These are phyloP conservation scores for Aspergillus quadrilineatus DNA, from an alignment of 2,329 filamentous ascomycete species.

Conservation along the genomic window DNA sequence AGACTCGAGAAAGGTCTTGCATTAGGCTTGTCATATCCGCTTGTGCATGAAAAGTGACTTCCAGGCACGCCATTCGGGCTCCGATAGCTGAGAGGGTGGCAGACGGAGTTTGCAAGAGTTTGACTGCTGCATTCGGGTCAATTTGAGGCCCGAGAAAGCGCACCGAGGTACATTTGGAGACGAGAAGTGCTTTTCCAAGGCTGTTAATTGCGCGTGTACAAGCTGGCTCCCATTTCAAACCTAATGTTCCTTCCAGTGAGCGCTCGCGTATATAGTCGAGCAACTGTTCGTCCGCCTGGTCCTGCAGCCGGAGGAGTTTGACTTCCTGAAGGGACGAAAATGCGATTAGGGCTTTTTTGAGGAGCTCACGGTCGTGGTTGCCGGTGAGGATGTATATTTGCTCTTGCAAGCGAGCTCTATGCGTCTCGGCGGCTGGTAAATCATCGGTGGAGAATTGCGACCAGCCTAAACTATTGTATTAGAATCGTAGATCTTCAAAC, in stretches of 20 bases:
- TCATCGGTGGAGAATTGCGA: slow-evolving; percentile 23
- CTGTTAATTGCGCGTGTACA: slow-evolving; percentile 62
- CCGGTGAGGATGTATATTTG: slow-evolving; percentile 50
- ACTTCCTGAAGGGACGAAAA: slow-evolving; percentile 64
- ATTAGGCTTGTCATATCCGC: slow-evolving; percentile 59
- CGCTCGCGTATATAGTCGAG: slow-evolving; percentile 53
- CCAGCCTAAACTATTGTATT: slow-evolving; percentile 31
- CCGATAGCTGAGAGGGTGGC: slow-evolving; percentile 53
- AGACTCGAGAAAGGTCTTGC: slow-evolving; percentile 56
- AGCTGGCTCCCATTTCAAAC: slow-evolving; percentile 61
- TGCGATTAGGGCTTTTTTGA: slow-evolving; percentile 56
- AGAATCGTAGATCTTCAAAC: slow-evolving; percentile 14
- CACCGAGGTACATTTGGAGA: slow-evolving; percentile 56
- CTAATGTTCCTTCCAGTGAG: slow-evolving; percentile 47
- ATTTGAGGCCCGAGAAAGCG: slow-evolving; percentile 64
- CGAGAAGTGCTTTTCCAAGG: slow-evolving; percentile 57
- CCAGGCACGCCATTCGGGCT: slow-evolving; percentile 59
- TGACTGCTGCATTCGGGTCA: slow-evolving; percentile 58
- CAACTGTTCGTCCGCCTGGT: slow-evolving; percentile 57
- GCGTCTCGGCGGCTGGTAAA: slow-evolving; percentile 26
- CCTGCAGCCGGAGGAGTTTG: slow-evolving; percentile 62
- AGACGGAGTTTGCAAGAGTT: slow-evolving; percentile 50
- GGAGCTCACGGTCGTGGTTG: slow-evolving; percentile 51
- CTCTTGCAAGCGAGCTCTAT: slow-evolving; percentile 35
- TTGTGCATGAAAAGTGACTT: slow-evolving; percentile 63